These are phyloP conservation scores for Puccinia polysora DNA, from an alignment of 1,284 basidiomycete species.

Conservation along the genomic window DNA sequence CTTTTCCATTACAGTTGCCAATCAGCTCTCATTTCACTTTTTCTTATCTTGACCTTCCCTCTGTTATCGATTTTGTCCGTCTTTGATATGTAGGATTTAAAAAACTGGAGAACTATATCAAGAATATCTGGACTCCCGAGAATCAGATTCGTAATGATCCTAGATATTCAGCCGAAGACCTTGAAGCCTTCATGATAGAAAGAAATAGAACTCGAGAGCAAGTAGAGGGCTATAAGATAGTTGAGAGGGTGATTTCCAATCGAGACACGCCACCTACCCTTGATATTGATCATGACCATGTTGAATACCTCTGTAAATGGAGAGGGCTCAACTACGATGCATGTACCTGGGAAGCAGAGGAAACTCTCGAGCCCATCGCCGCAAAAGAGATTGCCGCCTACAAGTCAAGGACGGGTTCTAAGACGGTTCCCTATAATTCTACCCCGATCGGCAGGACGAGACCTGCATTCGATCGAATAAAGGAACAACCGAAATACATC, in stretches of 20 bases:
- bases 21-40: neutral
- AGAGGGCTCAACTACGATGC: slow-evolving; percentile 87
- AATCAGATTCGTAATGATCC: slow-evolving; percentile 66
- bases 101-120: slow-evolving; percentile 98
- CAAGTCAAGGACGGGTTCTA: slow-evolving; percentile 69
- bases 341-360: slow-evolving; percentile 86
- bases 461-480: slow-evolving; percentile 78
- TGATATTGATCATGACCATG: slow-evolving; percentile 58
- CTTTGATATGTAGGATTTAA: slow-evolving; percentile 69
- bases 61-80: neutral
- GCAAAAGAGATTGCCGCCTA: slow-evolving; percentile 72
- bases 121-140: slow-evolving; percentile 66
- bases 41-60: neutral
- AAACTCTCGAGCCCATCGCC: slow-evolving; percentile 52
- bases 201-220: slow-evolving; percentile 85
- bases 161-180: slow-evolving; percentile 75
- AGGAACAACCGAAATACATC: slow-evolving; percentile 86
- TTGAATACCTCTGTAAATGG: slow-evolving; percentile 98
- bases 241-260: slow-evolving; percentile 84
- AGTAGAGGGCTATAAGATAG: slow-evolving; percentile 80
- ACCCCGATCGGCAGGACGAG: slow-evolving; percentile 67
- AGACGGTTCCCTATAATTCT: slow-evolving; percentile 82
- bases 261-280: slow-evolving; percentile 63
- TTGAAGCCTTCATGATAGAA: slow-evolving; percentile 72
- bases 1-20: slow-evolving; percentile 53